Evolutionary conservation across 1,284 basidiomycete genomes (phyloP).

Genomic region (Ustilago shanxiensis): DNA sequence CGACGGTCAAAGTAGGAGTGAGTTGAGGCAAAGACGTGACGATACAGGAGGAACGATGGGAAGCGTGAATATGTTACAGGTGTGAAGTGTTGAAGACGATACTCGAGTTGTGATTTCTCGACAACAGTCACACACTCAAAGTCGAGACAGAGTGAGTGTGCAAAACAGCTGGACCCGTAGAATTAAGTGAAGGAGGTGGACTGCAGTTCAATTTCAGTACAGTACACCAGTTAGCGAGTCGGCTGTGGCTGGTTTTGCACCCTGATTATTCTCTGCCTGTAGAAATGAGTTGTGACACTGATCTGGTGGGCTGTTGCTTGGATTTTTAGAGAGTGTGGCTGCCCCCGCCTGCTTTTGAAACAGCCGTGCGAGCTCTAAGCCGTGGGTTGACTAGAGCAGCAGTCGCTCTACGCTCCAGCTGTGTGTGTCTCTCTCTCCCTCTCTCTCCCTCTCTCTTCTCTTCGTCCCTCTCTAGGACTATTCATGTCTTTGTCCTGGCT

Average conservation of each 20-base stretch:
- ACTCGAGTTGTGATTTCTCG: slow-evolving; percentile 8
- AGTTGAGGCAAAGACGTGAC: not conserved
- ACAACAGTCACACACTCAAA: not conserved
- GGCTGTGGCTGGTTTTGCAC: not conserved
- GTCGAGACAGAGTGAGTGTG: not conserved
- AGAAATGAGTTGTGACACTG: not conserved
- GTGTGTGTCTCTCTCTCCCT: not conserved
- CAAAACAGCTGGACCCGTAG: not conserved
- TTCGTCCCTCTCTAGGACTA: not conserved
- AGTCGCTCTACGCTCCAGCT: too few relatives aligned
- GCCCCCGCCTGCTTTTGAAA: not conserved
- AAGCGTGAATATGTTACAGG: not conserved
- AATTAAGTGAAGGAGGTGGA: not conserved
- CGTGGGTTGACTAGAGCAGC: not conserved
- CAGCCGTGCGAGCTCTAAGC: slow-evolving; percentile 9
- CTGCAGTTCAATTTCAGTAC: too few relatives aligned
- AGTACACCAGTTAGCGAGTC: too few relatives aligned
- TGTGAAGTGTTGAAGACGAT: slow-evolving; percentile 3
- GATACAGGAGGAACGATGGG: not conserved
- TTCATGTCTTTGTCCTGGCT: not conserved
- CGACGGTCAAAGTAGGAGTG: not conserved
- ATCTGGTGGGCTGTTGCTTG: not conserved
- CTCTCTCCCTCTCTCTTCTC: not conserved
- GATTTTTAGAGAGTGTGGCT: not conserved
- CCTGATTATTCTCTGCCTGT: too few relatives aligned